phyloP scores from a whole-genome alignment of 2,329 filamentous ascomycete genomes.

The Colletotrichum brevisporum region DNA sequence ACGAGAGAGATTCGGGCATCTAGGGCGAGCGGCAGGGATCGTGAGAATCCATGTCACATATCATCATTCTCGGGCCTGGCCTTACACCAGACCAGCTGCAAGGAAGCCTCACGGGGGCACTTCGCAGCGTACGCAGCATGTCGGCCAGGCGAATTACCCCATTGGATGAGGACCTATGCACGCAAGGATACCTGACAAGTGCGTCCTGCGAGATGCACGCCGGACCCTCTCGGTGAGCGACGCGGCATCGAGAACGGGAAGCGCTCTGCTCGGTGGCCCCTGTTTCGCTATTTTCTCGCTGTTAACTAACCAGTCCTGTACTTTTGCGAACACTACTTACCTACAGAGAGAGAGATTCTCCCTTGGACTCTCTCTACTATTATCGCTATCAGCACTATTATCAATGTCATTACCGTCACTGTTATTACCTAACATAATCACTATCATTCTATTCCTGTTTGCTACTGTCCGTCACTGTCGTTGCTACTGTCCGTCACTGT shows the following conservation, averaged over 20 bases:
- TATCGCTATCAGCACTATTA: too few species aligned
- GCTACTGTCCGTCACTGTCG: too few species aligned
- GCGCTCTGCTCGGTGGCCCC: not conserved
- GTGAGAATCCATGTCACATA: constrained; percentile 18
- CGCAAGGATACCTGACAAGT: constrained; percentile 28
- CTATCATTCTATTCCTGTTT: too few species aligned
- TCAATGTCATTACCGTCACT: too few species aligned
- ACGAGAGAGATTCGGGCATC: not conserved
- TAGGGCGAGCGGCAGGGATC: constrained; percentile 18
- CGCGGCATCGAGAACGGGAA: not conserved
- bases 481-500: too few species aligned
- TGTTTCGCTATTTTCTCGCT: not conserved
- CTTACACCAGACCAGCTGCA: constrained; percentile 22
- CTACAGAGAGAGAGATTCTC: too few species aligned
- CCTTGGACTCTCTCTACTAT: too few species aligned
- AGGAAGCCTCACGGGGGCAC: constrained; percentile 4
- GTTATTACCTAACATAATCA: too few species aligned
- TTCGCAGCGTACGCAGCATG: constrained; percentile 17
- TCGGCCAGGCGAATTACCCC: constrained; percentile 12
- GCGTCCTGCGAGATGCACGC: constrained; percentile 16
- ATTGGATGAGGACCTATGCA: constrained; percentile 27
- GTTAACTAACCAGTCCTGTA: too few species aligned
- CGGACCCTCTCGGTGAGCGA: constrained; percentile 29
- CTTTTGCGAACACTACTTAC: too few species aligned
- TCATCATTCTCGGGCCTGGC: constrained; percentile 18